Evolutionary conservation across 1,139 yeast genomes (phyloP).

Genomic region (Lodderomyces margitis): DNA sequence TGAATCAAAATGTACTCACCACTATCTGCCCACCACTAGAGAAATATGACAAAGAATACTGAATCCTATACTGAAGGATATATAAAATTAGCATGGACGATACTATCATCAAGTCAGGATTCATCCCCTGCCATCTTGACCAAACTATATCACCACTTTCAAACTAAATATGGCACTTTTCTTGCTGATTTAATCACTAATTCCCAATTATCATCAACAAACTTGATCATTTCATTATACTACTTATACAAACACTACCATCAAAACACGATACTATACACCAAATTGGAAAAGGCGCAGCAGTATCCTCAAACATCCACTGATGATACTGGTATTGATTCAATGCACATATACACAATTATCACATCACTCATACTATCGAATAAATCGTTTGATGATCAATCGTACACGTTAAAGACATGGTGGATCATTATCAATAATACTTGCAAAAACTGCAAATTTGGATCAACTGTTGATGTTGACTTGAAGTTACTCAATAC

Average conservation of each 20-base stretch:
- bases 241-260: conserved; percentile 28
- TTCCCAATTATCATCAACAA: conserved; percentile 31
- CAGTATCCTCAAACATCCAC: too few relatives aligned
- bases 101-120: conserved; percentile 10
- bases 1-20: background rate
- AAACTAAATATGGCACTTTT: conserved; percentile 20
- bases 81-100: conserved; percentile 16
- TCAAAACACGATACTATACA: conserved; percentile 9
- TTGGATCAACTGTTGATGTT: conserved; percentile 5
- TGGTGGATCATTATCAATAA: conserved; percentile 32
- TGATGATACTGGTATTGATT: background rate
- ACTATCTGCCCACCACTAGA: background rate
- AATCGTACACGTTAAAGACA: conserved; percentile 51
- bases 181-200: conserved; percentile 22
- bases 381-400: conserved; percentile 51
- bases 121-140: background rate
- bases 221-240: conserved; percentile 31
- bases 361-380: conserved; percentile 41
- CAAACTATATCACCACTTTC: conserved; percentile 16
- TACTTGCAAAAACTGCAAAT: conserved; percentile 6
- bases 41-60: conserved; percentile 9
- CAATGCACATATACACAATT: conserved; percentile 27
- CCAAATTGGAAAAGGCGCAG: conserved; percentile 14
- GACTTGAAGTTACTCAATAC: conserved; percentile 25
- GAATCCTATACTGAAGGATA: conserved; percentile 11